A percentile compares a stretch with the other conserved stretches of the same genome.
These are phyloP conservation scores for Urtica urens DNA, from an alignment of 306 rosid genomes.

Conservation along the genomic window DNA sequence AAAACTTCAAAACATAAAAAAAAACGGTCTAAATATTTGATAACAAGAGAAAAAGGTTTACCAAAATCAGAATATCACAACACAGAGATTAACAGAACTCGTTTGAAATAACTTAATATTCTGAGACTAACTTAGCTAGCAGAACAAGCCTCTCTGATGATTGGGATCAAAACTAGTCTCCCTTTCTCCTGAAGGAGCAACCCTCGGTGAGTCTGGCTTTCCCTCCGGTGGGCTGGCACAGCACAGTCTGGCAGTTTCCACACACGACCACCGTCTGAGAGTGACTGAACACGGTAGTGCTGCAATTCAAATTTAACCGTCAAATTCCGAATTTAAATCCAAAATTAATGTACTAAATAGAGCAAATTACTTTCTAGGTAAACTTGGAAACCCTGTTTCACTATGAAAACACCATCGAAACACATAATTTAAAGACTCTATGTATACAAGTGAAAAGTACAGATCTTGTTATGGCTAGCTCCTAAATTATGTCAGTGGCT, in stretches of 20 bases:
- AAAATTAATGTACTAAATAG: no score
- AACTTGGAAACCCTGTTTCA: no score
- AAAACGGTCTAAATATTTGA: background rate
- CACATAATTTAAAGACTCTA: no score
- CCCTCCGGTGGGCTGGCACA: conserved; percentile 47
- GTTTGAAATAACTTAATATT: conserved; percentile 4
- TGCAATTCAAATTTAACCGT: conserved; percentile 5
- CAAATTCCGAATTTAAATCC: background rate
- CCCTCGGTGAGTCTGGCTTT: conserved; percentile 41
- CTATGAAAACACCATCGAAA: no score
- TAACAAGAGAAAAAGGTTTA: background rate
- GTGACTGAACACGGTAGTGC: conserved; percentile 40
- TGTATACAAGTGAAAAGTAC: no score
- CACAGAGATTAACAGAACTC: background rate
- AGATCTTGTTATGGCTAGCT: no score
- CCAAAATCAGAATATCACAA: conserved; percentile 2
- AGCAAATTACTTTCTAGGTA: no score
- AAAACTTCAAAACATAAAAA: background rate
- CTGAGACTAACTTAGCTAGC: background rate
- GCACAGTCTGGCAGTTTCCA: conserved; percentile 39
- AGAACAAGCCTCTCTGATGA: background rate
- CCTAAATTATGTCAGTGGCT: no score
- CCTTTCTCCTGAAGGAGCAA: conserved; percentile 36
- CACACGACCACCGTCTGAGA: conserved; percentile 45
- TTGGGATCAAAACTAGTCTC: conserved; percentile 13